Evolutionary conservation across 257 asterid genomes (phyloP), one percentile per base, ranked within the genome.

Genomic region (Paraleonurus japonicus): DNA sequence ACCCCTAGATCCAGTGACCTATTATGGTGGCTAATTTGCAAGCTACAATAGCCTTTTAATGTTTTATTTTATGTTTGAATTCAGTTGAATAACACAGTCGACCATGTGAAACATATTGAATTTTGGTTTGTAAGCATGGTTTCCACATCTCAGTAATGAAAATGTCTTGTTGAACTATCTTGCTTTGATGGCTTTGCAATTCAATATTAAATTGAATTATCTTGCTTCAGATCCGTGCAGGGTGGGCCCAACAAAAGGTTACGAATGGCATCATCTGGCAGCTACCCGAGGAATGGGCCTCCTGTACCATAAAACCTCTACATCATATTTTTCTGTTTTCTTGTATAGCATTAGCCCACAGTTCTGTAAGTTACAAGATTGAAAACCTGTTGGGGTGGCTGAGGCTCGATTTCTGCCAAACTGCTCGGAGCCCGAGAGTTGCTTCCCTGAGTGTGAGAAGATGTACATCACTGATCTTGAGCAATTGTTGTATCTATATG

Each of bases 211-310:
- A 33, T 71, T 50, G 28, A 76, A 23, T 51, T 13, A 1, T 53
- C 45, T 41, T 71, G 50, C 35, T 73, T 69, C 90, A 92, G 98
- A 78, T 79, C 89, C 13, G 80, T 86, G 88, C 97, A 80, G 77
- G 94, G 87, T 26, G 71, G 87, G 74, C 54, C 95, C 7, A 86
- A 71, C 85, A 92, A 92, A 77, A 85, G 96, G 77, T 45, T 75
- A 58, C 81, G 95, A 26, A 71, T 80, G 85, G 85, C 89, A 61
- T 80, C 88, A 0, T 86, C 92, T 45, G 79, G 77, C 68, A 82
- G 92, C 84, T 88, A 84, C 70, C 75, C 84, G 6, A 86, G 73
- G 80, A 86, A 83, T 32, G 78, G 89, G 54, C 86, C 92, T 57
- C 81, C 88, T 1, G 81, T 86, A 24, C 90, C 88, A 7, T 89